Base-by-base conservation (phyloP, 208 protist species). In the Porcisia deanei region DNA sequence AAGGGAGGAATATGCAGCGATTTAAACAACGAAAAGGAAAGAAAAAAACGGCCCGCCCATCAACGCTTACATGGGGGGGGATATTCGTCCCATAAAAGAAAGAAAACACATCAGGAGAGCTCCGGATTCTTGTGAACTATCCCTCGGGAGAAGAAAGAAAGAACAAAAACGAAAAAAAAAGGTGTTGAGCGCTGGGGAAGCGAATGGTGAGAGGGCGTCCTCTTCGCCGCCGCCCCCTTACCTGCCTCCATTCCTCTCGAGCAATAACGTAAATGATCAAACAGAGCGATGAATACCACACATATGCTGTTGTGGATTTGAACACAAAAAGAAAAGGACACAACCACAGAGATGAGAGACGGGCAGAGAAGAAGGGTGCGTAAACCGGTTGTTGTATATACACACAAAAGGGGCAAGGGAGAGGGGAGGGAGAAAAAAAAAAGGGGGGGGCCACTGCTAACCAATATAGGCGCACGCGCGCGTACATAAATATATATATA, bases 101-200 rank as follows among this genome's bases (percentile, higher is more conserved):
- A 65, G 34, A 37, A 34, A 34, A 3, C 12, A 30, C 30, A 30
- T 30, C 30, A 30, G 18, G 66, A 57, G 6, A 43, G 66, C 54
- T 71, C 49, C 66, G 39, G 14, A 22, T 54, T 20, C 18, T 67
- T 57, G 66, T 71, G 49, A 71, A 41, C 66, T 54, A 30, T 16
- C 30, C 30, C n/a, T 14, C 25, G 25, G 39, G 64, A 16, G 4
- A 49, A 58, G 64, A 16, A 9, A 49, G 47, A 10, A 16, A 71
- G 39, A 16, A 41, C 2, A 41, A 57, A 20, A 14, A 20, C 34
- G 30, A 57, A 2, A 39, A 20, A n/a, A 25, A 18, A 47, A 18
- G 10, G 25, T 7, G 8, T 25, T 65, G 49, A 37, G 30, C 6
- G 22, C 1, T 6, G 25, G 30, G 2, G 49, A 14, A 49, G 25